Evolutionary conservation across 2,329 filamentous ascomycete species (phyloP).

Genomic region (Trichoderma sp.): DNA sequence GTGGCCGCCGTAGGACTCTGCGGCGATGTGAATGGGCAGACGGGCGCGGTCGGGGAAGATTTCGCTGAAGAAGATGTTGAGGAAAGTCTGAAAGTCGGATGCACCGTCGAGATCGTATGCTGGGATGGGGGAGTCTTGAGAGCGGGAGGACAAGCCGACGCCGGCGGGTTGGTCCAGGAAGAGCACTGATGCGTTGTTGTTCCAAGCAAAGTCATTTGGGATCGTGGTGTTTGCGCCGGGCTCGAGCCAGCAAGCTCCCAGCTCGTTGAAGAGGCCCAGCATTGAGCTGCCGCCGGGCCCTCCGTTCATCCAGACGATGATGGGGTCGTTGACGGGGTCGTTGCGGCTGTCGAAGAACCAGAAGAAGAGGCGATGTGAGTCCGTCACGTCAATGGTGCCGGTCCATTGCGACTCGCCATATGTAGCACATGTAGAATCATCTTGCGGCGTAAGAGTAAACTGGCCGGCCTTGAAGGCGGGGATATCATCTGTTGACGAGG

Average conservation of each 20-base stretch:
- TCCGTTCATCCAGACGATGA: slow-evolving; percentile 49
- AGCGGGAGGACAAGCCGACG: slow-evolving; percentile 52
- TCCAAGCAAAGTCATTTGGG: slow-evolving; percentile 24
- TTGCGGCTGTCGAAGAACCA: slow-evolving; percentile 30
- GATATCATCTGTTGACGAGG: not conserved
- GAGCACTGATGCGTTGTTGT: slow-evolving; percentile 35
- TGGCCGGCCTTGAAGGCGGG: slow-evolving; percentile 19
- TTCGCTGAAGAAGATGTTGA: slow-evolving; percentile 46
- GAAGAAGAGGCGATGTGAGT: slow-evolving; percentile 25
- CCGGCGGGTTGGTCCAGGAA: slow-evolving; percentile 54
- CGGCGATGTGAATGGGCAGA: slow-evolving; percentile 44
- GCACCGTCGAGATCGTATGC: slow-evolving; percentile 42
- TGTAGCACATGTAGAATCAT: slow-evolving; percentile 18
- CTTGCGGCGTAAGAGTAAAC: slow-evolving; percentile 19
- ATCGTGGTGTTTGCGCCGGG: not conserved
- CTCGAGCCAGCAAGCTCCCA: slow-evolving; percentile 23
- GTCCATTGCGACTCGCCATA: slow-evolving; percentile 24
- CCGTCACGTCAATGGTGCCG: slow-evolving; percentile 25
- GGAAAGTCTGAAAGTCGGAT: slow-evolving; percentile 47
- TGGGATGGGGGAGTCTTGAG: slow-evolving; percentile 27
- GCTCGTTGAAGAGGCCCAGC: slow-evolving; percentile 20
- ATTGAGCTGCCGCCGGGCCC: slow-evolving; percentile 23
- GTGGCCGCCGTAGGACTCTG: slow-evolving; percentile 38
- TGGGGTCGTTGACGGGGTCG: slow-evolving; percentile 26
- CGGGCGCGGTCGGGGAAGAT: slow-evolving; percentile 39